Evolutionary conservation across 192 early-diverging fungal genomes (phyloP), one percentile per base, ranked within the genome.

Genomic region (Rhizophagus prolifer): DNA sequence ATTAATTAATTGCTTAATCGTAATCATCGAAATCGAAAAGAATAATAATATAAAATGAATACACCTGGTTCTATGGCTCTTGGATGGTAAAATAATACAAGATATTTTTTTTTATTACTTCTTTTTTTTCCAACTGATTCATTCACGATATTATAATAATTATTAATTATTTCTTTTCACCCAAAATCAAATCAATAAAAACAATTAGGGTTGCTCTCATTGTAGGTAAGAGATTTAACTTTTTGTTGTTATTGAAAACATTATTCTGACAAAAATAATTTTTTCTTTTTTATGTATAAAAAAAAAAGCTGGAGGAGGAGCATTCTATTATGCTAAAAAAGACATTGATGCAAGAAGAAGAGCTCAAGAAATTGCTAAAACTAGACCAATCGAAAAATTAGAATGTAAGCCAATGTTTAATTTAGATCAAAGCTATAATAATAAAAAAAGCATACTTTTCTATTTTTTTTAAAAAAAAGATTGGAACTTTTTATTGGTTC

Each of bases 271-370:
- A 4, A 31, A 1, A 50, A 21, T 41, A 38, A 38, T 44, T 13
- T 36, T 8, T 9, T 30, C 23, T 72, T 34, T 31, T 58, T 73
- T 14, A 30, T 64, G 7, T 21, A 13, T 21, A 36, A 26, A 38
- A 68, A 26, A 38, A 68, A n/a, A 44, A 74, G 75, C 75, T 38
- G 75, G 75, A 16, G 75, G 75, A 19, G 50, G 28, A 16, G 75
- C 75, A 68, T 76, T 50, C 36, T 76, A 76, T 58, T 68, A 54
- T 21, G 75, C 75, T 0, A 76, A 76, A 38, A 76, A 76, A 58
- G 75, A 76, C 23, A 76, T 76, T 50, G 34, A 76, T 64, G 63
- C 75, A 47, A 28, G 75, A 41, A 66, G 75, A 58, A n/a, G 75
- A 25, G 63, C 63, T 26, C 75, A 76, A 76, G 65, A 66, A 38